Conservation (phyloP, 2,329 filamentous ascomycete species). For the Westerdykella aurantiaca region DNA sequence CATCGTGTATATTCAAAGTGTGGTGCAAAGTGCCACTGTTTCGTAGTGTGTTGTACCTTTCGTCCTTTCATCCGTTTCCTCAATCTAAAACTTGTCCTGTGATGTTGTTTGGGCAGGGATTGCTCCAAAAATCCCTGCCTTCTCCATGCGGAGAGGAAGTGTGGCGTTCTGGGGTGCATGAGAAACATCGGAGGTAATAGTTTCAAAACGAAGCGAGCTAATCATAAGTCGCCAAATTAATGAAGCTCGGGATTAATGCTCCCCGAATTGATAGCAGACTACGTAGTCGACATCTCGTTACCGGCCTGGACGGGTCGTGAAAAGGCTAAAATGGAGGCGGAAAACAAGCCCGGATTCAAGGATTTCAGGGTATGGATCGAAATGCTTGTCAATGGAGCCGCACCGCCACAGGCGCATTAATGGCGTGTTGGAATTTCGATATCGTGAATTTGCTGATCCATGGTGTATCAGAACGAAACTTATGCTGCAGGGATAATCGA, state of each 20-base stretch:
- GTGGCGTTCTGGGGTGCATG: slow-evolving; percentile 29
- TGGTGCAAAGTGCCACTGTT: slow-evolving; percentile 18
- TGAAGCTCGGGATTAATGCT: slow-evolving; percentile 7
- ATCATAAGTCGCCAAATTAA: slow-evolving; percentile 8
- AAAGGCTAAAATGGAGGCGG: slow-evolving; percentile 1
- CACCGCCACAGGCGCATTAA: neutral
- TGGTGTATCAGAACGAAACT: too few relatives aligned
- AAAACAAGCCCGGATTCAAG: neutral
- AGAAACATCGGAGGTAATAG: neutral
- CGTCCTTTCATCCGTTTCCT: slow-evolving; percentile 31
- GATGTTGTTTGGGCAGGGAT: slow-evolving; percentile 21
- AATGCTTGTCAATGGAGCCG: neutral
- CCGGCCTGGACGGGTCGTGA: slow-evolving; percentile 6
- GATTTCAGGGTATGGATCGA: neutral
- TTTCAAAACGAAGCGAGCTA: slow-evolving; percentile 12
- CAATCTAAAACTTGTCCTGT: slow-evolving; percentile 26
- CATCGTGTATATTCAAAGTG: slow-evolving; percentile 14
- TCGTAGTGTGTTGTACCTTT: slow-evolving; percentile 10
- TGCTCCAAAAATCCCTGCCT: slow-evolving; percentile 6
- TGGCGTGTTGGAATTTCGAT: too few relatives aligned
- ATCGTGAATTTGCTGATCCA: too few relatives aligned
- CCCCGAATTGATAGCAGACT: slow-evolving; percentile 1
- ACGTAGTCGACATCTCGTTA: slow-evolving; percentile 7
- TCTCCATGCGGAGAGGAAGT: slow-evolving; percentile 14
- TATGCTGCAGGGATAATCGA: too few relatives aligned